Conservation (phyloP, 1,284 basidiomycete genomes). For the Lentinula novae-zelandiae region DNA sequence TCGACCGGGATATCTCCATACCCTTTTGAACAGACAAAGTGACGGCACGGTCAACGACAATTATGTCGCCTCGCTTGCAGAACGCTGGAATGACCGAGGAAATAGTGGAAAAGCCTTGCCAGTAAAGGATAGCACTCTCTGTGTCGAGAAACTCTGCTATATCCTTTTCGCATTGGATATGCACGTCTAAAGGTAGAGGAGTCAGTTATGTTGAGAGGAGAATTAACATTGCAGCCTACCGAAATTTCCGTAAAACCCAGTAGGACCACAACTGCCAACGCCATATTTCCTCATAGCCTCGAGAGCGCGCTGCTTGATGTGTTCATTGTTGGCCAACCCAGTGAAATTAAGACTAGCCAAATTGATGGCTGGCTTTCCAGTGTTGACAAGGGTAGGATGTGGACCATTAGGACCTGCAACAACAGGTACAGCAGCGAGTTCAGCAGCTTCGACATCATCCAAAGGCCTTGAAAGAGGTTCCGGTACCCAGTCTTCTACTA, state of each 20-base stretch:
- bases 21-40: constrained; percentile 98
- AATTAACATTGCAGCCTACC: constrained; percentile 42
- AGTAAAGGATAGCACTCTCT: constrained; percentile 89
- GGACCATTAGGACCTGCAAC: constrained; percentile 81
- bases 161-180: constrained; percentile 85
- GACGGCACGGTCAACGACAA: constrained; percentile 94
- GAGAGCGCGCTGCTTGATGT: constrained; percentile 83
- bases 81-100: constrained; percentile 97
- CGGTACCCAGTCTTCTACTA: constrained; percentile 94
- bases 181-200: constrained; percentile 65
- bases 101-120: constrained; percentile 91
- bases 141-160: constrained; percentile 90
- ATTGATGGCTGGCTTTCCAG: constrained; percentile 83
- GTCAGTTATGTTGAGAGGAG: neutral
- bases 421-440: constrained; percentile 74
- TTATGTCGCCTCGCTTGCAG: constrained; percentile 96
- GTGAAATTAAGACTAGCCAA: constrained; percentile 93
- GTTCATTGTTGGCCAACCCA: constrained; percentile 85
- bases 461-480: constrained; percentile 77
- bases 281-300: constrained; percentile 91
- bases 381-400: constrained; percentile 73
- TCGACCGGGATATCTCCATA: constrained; percentile 93
- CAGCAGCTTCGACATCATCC: constrained; percentile 56
- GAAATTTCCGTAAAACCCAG: constrained; percentile 96
- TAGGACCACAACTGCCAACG: constrained; percentile 93